Conservation (phyloP, 1,284 basidiomycete species). For the Leccinum subrobustum region DNA sequence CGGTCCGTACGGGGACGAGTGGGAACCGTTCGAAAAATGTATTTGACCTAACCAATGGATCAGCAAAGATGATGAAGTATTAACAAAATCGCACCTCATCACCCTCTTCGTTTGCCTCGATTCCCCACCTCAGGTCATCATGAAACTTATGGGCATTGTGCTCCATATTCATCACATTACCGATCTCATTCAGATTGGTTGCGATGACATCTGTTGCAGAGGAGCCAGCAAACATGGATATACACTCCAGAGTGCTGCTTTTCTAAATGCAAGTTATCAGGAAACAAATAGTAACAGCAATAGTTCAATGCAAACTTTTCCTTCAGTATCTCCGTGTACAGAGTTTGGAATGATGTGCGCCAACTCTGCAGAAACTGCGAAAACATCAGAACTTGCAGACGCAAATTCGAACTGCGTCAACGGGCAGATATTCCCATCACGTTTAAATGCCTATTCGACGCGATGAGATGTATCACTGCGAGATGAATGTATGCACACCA, state of each 20-base stretch:
- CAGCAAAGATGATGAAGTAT: neutral
- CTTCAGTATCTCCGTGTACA: neutral
- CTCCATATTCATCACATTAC: neutral
- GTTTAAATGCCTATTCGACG: neutral
- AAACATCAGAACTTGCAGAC: neutral
- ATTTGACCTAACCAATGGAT: neutral
- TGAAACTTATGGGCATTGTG: neutral
- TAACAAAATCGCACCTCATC: neutral
- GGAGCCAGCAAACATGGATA: neutral
- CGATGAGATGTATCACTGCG: neutral
- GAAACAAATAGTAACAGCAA: neutral
- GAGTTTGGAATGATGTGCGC: neutral
- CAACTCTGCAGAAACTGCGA: neutral
- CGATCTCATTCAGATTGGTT: neutral
- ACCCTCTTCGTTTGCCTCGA: neutral
- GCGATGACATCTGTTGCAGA: neutral
- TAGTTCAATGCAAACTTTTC: neutral
- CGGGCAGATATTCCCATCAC: neutral
- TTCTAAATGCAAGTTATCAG: neutral
- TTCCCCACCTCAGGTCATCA: neutral
- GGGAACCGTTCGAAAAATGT: neutral
- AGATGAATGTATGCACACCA: neutral
- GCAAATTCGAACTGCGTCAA: neutral
- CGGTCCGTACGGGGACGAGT: neutral
- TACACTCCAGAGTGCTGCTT: neutral